These are phyloP conservation scores for Penium margaritaceum DNA, from an alignment of 139 green algal species.

Conservation along the genomic window DNA sequence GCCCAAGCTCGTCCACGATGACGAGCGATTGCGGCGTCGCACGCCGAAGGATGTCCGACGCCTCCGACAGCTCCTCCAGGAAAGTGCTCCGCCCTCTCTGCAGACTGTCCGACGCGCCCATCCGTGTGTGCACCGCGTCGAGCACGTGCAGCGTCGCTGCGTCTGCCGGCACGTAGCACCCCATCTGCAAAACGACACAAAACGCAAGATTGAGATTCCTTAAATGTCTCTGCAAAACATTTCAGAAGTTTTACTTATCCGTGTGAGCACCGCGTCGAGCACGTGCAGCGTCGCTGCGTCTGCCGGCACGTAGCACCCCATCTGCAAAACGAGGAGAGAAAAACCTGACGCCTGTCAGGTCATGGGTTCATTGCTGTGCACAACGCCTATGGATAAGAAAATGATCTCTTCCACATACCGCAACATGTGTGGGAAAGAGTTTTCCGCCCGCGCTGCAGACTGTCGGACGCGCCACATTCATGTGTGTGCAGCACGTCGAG, in stretches of 20 bases:
- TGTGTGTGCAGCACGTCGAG: slow-evolving; percentile 76
- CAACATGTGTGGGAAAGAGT: too few relatives aligned
- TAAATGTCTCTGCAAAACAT: too few relatives aligned
- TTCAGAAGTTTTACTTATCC: too few relatives aligned
- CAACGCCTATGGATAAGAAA: too few relatives aligned
- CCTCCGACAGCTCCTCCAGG: slow-evolving; percentile 71
- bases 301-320: slow-evolving; percentile 77
- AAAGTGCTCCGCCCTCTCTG: slow-evolving; percentile 58
- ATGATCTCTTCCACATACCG: too few relatives aligned
- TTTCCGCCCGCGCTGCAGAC: slow-evolving; percentile 42
- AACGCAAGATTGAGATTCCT: too few relatives aligned
- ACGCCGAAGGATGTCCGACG: slow-evolving; percentile 58
- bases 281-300: slow-evolving; percentile 53
- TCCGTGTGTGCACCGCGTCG: slow-evolving; percentile 76
- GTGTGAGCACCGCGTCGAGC: slow-evolving; percentile 72
- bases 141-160: slow-evolving; percentile 57
- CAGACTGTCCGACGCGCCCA: slow-evolving; percentile 79
- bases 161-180: slow-evolving; percentile 74
- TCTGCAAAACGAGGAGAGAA: too few relatives aligned
- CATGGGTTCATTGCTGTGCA: too few relatives aligned
- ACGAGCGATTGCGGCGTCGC: slow-evolving; percentile 61
- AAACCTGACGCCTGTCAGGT: too few relatives aligned
- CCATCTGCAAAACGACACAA: too few relatives aligned
- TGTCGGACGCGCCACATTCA: slow-evolving; percentile 86
- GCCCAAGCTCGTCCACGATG: slow-evolving; percentile 67